Base-by-base conservation (phyloP, 2,329 filamentous ascomycete genomes). In the Graphilbum fragrans region DNA sequence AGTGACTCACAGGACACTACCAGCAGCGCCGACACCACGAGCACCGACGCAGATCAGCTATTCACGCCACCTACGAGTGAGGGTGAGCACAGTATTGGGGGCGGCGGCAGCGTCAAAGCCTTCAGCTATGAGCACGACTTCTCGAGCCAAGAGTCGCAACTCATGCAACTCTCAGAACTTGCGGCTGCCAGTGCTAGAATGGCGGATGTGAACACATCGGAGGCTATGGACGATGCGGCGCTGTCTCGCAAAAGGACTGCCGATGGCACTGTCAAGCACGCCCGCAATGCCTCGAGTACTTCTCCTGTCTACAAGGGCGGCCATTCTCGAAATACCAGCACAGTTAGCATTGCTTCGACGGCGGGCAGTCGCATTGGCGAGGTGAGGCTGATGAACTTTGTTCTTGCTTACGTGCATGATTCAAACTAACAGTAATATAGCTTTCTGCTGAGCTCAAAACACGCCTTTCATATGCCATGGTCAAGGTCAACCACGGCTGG, bases 401-500 rank as follows among this genome's bases (percentile, higher is more conserved):
- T 4, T 17, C n/a, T 35, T 22, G 14, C 17, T 17, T 31, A n/a
- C n/a, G n/a, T n/a, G n/a, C n/a, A n/a, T n/a, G n/a, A n/a, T n/a
- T n/a, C 25, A 37, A 19, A 23, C 21, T 25, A 16, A 11, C 27
- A 17, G 25, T 27, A n/a, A 16, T 18, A 32, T 57, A 87, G 82
- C 65, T 86, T 41, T 86, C 85, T 33, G 75, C 80, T 41, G 83
- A 90, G 55, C 71, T 96, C 40, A 82, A 81, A 55, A 80, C 86
- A 39, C 82, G 86, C 52, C 71, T 96, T 22, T 86, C 86, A 7
- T 95, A 95, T 59, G 90, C 90, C 49, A 92, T 94, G 74, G 74
- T 93, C 56, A 95, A 94, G 60, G 83, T 95, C 33, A 86, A 86
- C 56, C 80, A 93, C 55, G 86, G 86, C 44, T 92, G 87, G 82